Conservation (phyloP, 495 filamentous ascomycete genomes). For the Lophium mytilinum region DNA sequence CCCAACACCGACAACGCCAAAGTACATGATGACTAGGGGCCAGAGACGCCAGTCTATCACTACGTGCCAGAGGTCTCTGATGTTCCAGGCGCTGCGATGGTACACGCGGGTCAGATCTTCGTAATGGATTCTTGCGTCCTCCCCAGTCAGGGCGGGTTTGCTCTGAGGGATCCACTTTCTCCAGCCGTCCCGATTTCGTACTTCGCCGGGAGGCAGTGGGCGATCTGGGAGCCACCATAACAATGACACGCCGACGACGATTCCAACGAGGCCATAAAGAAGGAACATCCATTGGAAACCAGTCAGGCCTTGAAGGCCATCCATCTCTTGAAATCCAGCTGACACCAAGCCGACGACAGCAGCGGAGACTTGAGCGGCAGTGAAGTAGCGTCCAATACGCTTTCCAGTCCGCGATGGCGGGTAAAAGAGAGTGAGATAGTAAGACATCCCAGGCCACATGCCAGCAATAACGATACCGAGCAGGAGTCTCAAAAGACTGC, state of each 20-base stretch:
- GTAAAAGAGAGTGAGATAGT: conserved; percentile 88
- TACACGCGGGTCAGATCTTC: conserved; percentile 77
- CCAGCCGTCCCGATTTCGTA: conserved; percentile 28
- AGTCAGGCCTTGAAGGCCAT: conserved; percentile 64
- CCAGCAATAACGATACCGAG: conserved; percentile 83
- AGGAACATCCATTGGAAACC: conserved; percentile 97
- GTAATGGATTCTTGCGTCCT: conserved; percentile 77
- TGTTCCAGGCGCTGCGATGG: conserved; percentile 58
- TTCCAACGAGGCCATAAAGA: conserved; percentile 68
- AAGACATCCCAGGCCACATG: conserved; percentile 94
- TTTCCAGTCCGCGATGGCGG: conserved; percentile 79
- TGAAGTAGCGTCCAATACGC: conserved; percentile 82
- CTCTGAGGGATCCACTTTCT: conserved; percentile 43
- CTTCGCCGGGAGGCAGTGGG: conserved; percentile 58
- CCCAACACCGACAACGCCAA: conserved; percentile 86
- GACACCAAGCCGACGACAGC: conserved; percentile 85
- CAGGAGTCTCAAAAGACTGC: conserved; percentile 69
- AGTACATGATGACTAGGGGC: conserved; percentile 85
- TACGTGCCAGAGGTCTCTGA: conserved; percentile 58
- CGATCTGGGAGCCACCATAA: conserved; percentile 90
- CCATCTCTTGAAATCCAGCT: conserved; percentile 86
- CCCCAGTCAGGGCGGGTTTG: conserved; percentile 62
- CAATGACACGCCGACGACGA: conserved; percentile 59
- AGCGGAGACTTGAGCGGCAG: conserved; percentile 80
- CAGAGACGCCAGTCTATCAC: conserved; percentile 79